Base-by-base conservation (phyloP, 169 alveolate genomes). In the Plasmodium falciparum region DNA sequence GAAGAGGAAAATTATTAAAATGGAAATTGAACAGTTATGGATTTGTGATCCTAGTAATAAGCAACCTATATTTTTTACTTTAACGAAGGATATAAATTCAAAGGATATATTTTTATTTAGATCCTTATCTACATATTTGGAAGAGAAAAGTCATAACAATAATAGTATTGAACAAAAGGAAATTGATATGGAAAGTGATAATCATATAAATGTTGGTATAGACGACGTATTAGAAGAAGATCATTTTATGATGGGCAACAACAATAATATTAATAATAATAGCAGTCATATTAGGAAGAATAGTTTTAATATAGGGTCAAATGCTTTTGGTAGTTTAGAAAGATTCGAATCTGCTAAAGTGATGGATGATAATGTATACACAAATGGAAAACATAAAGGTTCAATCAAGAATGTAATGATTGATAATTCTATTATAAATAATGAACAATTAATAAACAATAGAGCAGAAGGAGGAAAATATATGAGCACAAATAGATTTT, bases 1-100 rank as follows among this genome's bases (percentile, higher is more conserved):
- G 49, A 86, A 86, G n/a, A 86, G 50, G 69, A 86, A 72, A 56
- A 86, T 72, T 54, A 54, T 86, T 11, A 70, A 86, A 73, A 33
- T 86, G n/a, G 92, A 86, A 86, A 86, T 86, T 8, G 92, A 86
- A 47, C 92, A 86, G 33, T 62, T 86, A 73, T 86, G 92, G 92
- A 86, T 86, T 62, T 86, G 92, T 72, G 92, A 86, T 45, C 92
- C 92, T 1, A 86, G 92, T 54, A 86, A 86, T 71, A 56, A 56
- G 52, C 92, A 86, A 56, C 92, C 92, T 29, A 86, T 86, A n/a
- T 86, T 86, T 86, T 86, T 86, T 63, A 86, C 92, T 2, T 54
- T 72, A 50, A 61, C 92, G 7, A 86, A 86, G 54, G 62, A 86
- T 86, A 47, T 86, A 29, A 59, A 70, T 56, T 72, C 92, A 54